Percentiles rank a stretch among this genome's conserved stretches.
Conservation (phyloP, 345 rosid species). For the Excoecaria agallocha region DNA sequence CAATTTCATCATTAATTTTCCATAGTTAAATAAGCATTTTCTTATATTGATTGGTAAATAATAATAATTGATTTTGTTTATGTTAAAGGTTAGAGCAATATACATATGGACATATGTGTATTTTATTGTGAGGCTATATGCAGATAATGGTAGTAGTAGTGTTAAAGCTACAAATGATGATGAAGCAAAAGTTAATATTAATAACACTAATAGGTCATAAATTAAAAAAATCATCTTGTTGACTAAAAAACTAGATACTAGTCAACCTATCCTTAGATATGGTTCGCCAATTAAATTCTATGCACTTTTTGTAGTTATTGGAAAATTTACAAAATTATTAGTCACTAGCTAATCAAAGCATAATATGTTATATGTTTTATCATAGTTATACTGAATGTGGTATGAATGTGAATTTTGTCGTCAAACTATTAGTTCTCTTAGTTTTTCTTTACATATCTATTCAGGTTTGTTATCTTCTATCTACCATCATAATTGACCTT, state of each 20-base stretch:
- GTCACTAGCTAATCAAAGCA: background rate
- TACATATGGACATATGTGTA: constrained; percentile 46
- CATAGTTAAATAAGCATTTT: no score
- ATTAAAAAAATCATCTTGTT: background rate
- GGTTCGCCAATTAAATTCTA: no score
- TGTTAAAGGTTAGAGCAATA: constrained; percentile 32
- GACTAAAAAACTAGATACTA: background rate
- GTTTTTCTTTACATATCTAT: background rate
- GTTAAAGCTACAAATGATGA: background rate
- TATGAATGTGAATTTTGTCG: background rate
- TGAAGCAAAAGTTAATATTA: background rate
- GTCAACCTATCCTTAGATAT: background rate
- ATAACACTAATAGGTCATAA: no score
- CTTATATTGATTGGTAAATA: no score
- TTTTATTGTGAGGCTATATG: constrained; percentile 25
- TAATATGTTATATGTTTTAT: background rate
- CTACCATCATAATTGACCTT: background rate
- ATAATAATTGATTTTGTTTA: no score
- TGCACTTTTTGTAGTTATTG: no score
- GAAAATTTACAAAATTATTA: no score
- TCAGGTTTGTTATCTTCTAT: background rate
- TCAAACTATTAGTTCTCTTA: background rate
- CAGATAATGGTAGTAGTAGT: constrained; percentile 5
- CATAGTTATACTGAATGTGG: background rate
- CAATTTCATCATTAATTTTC: no score